Base-by-base conservation (phyloP, 2,329 filamentous ascomycete genomes). In the Truncatella angustata region DNA sequence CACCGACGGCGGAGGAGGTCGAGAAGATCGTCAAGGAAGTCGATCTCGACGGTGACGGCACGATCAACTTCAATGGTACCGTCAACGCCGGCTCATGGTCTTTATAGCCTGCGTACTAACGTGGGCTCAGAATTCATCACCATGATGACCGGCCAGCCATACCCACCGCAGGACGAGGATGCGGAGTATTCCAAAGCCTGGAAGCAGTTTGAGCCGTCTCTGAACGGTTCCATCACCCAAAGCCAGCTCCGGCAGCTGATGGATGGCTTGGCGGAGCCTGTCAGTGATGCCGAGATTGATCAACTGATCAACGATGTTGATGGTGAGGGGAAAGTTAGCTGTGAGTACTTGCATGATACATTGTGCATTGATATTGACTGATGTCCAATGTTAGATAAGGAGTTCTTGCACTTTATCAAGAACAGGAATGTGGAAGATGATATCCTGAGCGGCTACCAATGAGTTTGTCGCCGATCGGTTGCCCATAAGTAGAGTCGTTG, bases 51-150 rank as follows among this genome's bases (percentile, higher is more conserved):
- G 68, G 69, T 3, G 68, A 72, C 49, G 69, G 69, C 52, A 67
- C 64, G 2, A 71, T 71, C 52, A 70, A 70, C 56, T 71, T 72
- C 52, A 68, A 71, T 49, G 69, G 69, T 70, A n/a, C n/a, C n/a
- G n/a, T n/a, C n/a, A n/a, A n/a, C n/a, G n/a, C n/a, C n/a, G n/a
- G n/a, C n/a, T n/a, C n/a, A n/a, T n/a, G n/a, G n/a, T n/a, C n/a
- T n/a, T n/a, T n/a, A n/a, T n/a, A n/a, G n/a, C n/a, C n/a, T n/a
- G n/a, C 16, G 5, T 37, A 5, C 40, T 44, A 44, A 44, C 4
- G 10, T 18, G 6, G 35, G 11, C 11, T 4, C 37, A 72, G 70
- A 72, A 53, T 73, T 72, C 54, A 71, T 72, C 56, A 65, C 68
- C 7, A 73, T 73, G 70, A 73, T 72, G 70, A 72, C 69, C 0